These are phyloP conservation scores for Lignosus rhinocerotis DNA, from an alignment of 1,284 basidiomycete species.

Conservation along the genomic window DNA sequence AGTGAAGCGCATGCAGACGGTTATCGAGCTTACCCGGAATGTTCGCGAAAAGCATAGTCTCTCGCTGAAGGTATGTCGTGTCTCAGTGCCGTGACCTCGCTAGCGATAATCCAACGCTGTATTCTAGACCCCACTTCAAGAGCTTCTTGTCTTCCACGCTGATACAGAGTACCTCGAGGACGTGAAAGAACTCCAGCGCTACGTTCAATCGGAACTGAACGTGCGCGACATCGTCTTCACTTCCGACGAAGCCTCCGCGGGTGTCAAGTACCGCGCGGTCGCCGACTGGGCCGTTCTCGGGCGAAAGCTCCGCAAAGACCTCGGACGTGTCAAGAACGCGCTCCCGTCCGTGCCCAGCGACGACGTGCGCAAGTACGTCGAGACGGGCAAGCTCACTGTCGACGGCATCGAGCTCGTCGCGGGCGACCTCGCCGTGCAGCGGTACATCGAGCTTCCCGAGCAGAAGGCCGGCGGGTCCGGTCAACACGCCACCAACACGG, in stretches of 20 bases:
- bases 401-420: conserved; percentile 89
- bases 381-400: conserved; percentile 79
- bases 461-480: conserved; percentile 52
- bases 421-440: conserved; percentile 90
- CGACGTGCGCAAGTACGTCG: conserved; percentile 79
- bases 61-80: conserved; percentile 76
- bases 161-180: conserved; percentile 86
- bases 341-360: conserved; percentile 84
- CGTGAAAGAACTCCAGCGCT: conserved; percentile 81
- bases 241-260: conserved; percentile 84
- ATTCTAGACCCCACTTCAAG: conserved; percentile 84
- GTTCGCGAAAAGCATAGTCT: conserved; percentile 89
- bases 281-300: conserved; percentile 98
- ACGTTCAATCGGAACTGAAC: conserved; percentile 96
- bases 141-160: conserved; percentile 93
- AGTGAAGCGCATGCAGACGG: conserved; percentile 91
- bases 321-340: conserved; percentile 88
- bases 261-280: conserved; percentile 88
- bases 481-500: conserved; percentile 84
- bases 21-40: conserved; percentile 91
- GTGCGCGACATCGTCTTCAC: conserved; percentile 89
- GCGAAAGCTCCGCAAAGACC: conserved; percentile 91
- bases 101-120: not conserved
- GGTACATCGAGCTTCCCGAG: conserved; percentile 83
- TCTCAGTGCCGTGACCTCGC: not conserved